phyloP scores from a whole-genome alignment of 148 eudicot genomes.

The Nepenthes gracilis region DNA sequence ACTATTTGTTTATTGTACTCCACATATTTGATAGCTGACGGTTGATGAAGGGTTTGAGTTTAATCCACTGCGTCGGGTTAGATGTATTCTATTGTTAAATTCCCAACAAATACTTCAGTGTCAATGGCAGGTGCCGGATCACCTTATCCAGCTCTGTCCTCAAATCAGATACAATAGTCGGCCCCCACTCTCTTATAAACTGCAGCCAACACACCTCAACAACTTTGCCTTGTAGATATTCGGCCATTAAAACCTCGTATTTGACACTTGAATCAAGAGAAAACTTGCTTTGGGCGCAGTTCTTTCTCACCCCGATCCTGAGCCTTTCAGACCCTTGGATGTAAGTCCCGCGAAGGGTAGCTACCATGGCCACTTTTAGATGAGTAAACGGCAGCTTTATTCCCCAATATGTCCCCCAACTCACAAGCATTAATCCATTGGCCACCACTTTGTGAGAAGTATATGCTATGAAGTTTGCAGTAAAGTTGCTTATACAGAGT shows the following conservation, averaged over 20 bases:
- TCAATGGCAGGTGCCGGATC: constrained; percentile 35
- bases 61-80: no score
- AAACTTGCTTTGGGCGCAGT: constrained; percentile 45
- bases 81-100: no score
- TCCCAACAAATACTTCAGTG: constrained; percentile 16
- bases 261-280: constrained; percentile 49
- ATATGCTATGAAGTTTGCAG: constrained; percentile 59
- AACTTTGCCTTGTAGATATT: constrained; percentile 50
- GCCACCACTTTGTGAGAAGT: constrained; percentile 87
- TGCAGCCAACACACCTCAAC: constrained; percentile 73
- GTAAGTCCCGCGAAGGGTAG: constrained; percentile 56
- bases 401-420: constrained; percentile 68
- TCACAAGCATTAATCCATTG: constrained; percentile 57
- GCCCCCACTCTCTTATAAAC: constrained; percentile 88
- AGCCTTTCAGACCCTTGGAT: constrained; percentile 68
- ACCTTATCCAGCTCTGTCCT: constrained; percentile 52
- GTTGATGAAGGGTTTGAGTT: no score
- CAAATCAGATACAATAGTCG: constrained; percentile 48
- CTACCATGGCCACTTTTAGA: constrained; percentile 79
- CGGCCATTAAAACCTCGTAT: constrained; percentile 67
- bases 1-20: no score
- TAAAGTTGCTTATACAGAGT: constrained; percentile 77
- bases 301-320: constrained; percentile 76
- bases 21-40: no score
- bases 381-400: constrained; percentile 55